These are phyloP conservation scores for Cordyceps javanica DNA, from an alignment of 2,329 filamentous ascomycete species.

Conservation along the genomic window DNA sequence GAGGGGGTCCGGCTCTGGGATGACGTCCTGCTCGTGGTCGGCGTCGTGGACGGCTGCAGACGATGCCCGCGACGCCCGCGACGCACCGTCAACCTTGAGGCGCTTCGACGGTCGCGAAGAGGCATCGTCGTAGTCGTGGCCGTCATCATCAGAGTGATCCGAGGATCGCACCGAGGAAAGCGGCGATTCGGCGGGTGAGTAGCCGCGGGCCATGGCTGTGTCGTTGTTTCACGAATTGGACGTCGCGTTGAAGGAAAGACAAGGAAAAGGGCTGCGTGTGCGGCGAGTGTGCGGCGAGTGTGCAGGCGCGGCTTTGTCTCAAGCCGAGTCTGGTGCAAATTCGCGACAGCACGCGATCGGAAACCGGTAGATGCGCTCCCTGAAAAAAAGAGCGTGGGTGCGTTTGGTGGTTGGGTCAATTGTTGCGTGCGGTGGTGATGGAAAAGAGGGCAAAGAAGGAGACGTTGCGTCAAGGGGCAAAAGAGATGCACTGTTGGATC, in stretches of 20 bases:
- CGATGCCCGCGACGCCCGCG: conserved; percentile 40
- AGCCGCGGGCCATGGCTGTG: conserved; percentile 28
- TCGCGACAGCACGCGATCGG: conserved; percentile 6
- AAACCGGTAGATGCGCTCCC: conserved; percentile 10
- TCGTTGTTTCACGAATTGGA: conserved; percentile 15
- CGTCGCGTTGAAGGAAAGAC: not conserved
- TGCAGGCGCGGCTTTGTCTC: not conserved
- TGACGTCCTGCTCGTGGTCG: conserved; percentile 35
- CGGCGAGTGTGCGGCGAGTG: not conserved
- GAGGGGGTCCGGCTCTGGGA: conserved; percentile 45
- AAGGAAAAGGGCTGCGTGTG: not conserved
- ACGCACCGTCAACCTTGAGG: conserved; percentile 38
- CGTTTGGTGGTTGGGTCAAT: not conserved
- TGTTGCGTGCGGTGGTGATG: not conserved
- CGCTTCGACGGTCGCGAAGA: conserved; percentile 41
- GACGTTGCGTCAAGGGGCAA: conserved; percentile 1
- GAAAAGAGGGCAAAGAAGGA: not conserved
- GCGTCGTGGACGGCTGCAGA: conserved; percentile 36
- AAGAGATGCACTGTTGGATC: not conserved
- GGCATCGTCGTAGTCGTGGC: conserved; percentile 32
- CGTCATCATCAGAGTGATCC: conserved; percentile 42
- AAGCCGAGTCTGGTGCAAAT: not conserved
- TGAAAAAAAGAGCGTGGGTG: conserved; percentile 10
- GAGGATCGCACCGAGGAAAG: conserved; percentile 42
- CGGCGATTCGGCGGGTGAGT: conserved; percentile 38